Base-by-base conservation (phyloP, 495 filamentous ascomycete genomes). In the Aspergillus baeticus region DNA sequence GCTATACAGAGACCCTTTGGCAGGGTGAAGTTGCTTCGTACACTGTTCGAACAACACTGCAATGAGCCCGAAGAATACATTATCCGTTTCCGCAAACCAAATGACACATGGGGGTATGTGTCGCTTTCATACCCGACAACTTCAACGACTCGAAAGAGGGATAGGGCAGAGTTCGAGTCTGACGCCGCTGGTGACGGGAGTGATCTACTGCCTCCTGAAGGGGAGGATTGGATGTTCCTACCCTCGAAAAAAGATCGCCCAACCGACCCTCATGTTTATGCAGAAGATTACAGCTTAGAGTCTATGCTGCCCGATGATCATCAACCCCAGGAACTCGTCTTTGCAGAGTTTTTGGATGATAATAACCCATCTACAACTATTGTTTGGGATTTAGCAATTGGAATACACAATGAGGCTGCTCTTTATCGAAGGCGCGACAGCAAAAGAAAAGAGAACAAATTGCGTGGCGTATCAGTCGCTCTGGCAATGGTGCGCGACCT, bases 341-440 rank as follows among this genome's bases (percentile, higher is more conserved):
- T 55, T 15, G 20, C 33, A 11, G 29, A 26, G 5, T 31, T 48
- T 23, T 3, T 55, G 33, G 29, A 55, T 4, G 29, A 47, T 17
- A 18, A 10, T 13, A 10, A 7, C 8, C 5, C 31, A 18, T 17
- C 13, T 11, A 35, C 33, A 23, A 38, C 53, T 0, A 11, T 55
- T 31, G 20, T 55, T 13, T 55, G 34, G 18, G 53, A 55, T 1
- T 21, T 55, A 11, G 33, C 20, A 7, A 17, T 41, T 21, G 53
- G 53, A 1, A 38, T 47, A 8, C 53, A 55, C n/a, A 26, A 55
- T 11, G n/a, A 47, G 21, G 42, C 53, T 6, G 53, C 53, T 15
- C 34, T 55, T 20, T 55, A 47, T 20, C 10, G 39, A 35, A 46
- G 35, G 8, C 42, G 18, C 6, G 45, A n/a, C 10, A 18, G 20